These are phyloP conservation scores for Colletotrichum destructivum DNA, from an alignment of 2,329 filamentous ascomycete species.

Conservation along the genomic window DNA sequence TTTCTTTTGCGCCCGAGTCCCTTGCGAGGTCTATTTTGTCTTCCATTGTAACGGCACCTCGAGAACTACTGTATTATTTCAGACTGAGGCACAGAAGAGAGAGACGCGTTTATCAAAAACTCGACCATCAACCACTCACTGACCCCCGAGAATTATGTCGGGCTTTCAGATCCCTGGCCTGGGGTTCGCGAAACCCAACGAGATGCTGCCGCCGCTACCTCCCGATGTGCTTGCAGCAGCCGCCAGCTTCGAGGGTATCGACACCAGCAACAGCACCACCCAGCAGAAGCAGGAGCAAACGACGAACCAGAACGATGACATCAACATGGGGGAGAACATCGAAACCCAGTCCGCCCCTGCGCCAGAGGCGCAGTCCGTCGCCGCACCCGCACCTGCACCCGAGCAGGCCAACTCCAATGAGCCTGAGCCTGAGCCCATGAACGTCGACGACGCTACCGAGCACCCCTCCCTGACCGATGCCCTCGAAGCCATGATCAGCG, in stretches of 20 bases:
- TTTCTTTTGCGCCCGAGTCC: slow-evolving; percentile 34
- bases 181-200: slow-evolving; percentile 60
- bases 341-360: slow-evolving; percentile 3
- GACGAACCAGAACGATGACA: slow-evolving; percentile 22
- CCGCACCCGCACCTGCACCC: not conserved
- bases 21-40: not conserved
- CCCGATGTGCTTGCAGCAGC: slow-evolving; percentile 51
- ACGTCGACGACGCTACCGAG: slow-evolving; percentile 53
- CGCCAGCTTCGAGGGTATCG: slow-evolving; percentile 44
- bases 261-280: not conserved
- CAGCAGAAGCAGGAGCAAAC: not conserved
- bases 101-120: not conserved
- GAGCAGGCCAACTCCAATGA: slow-evolving; percentile 13
- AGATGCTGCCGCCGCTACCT: slow-evolving; percentile 56
- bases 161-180: slow-evolving; percentile 61
- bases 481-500: slow-evolving; percentile 61
- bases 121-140: too few relatives aligned
- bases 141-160: slow-evolving; percentile 50
- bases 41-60: not conserved
- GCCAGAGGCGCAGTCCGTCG: slow-evolving; percentile 25
- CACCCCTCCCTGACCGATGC: slow-evolving; percentile 58
- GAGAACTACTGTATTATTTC: not conserved
- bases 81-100: too few relatives aligned
- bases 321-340: slow-evolving; percentile 21
- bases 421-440: slow-evolving; percentile 55